A percentile compares a stretch with the other conserved stretches of the same genome.
Conservation (phyloP, 2,329 filamentous ascomycete species). For the Colletotrichum sp. region DNA sequence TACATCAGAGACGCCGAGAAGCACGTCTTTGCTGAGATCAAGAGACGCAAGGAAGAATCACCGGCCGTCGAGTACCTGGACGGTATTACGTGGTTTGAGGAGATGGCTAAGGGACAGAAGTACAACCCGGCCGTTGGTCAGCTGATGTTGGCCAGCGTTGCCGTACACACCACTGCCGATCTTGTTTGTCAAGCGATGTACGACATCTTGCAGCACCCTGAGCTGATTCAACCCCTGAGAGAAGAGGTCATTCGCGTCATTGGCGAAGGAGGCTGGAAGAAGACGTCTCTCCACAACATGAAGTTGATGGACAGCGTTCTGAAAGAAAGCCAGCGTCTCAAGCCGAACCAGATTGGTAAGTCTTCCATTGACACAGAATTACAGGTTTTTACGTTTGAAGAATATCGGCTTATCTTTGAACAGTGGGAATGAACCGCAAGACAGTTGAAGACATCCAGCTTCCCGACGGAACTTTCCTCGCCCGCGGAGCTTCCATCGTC, state of each 20-base stretch:
- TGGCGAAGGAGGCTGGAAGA: not conserved
- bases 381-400: not conserved
- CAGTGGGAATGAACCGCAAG: not conserved
- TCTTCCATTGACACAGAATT: no score
- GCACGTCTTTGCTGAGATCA: not conserved
- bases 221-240: not conserved
- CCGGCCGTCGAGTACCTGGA: not conserved
- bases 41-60: not conserved
- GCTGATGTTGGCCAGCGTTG: not conserved
- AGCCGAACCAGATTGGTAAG: not conserved
- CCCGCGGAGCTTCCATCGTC: not conserved
- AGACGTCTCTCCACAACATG: not conserved
- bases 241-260: not conserved
- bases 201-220: not conserved
- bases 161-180: not conserved
- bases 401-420: not conserved
- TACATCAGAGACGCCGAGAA: not conserved
- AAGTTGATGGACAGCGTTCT: not conserved
- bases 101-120: not conserved
- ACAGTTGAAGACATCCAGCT: not conserved
- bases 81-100: not conserved
- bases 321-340: not conserved
- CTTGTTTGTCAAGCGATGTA: not conserved
- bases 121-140: not conserved
- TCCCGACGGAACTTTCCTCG: not conserved